Percentiles rank a stretch among this genome's conserved stretches.
phyloP scores from a whole-genome alignment of 2,329 filamentous ascomycete genomes.

The Plectosphaerella sp. region DNA sequence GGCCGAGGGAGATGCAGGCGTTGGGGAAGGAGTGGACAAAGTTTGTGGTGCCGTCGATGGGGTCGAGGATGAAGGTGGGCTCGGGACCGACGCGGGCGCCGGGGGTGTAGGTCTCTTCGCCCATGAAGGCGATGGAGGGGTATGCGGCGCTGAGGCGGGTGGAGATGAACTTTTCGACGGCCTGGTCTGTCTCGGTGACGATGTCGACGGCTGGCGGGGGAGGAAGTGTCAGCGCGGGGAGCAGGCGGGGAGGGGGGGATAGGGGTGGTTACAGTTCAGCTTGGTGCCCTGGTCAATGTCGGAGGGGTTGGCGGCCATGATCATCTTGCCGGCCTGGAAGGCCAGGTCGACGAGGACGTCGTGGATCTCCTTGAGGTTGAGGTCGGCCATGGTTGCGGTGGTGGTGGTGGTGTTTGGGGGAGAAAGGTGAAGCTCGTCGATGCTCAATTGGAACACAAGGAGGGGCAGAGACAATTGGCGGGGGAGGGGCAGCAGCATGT shows the following conservation, averaged over 20 bases:
- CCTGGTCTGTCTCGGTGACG: conserved; percentile 64
- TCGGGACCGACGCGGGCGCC: conserved; percentile 57
- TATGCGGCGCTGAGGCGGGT: conserved; percentile 45
- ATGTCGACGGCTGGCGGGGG: conserved; percentile 54
- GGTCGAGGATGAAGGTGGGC: conserved; percentile 78
- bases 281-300: conserved; percentile 56
- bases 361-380: conserved; percentile 58
- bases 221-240: neutral
- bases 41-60: conserved; percentile 79
- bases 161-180: conserved; percentile 59
- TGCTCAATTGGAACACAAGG: neutral
- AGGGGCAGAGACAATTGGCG: too few relatives aligned
- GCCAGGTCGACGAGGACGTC: conserved; percentile 57
- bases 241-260: neutral
- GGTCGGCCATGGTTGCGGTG: conserved; percentile 40
- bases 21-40: conserved; percentile 73
- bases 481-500: too few relatives aligned
- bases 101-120: conserved; percentile 72
- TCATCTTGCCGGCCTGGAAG: conserved; percentile 61
- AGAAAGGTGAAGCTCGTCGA: neutral
- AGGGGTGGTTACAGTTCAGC: conserved; percentile 51
- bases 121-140: conserved; percentile 60
- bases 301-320: conserved; percentile 55
- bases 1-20: conserved; percentile 72
- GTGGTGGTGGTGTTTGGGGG: neutral